Evolutionary conservation across 345 rosid species (phyloP), one percentile per base, ranked within the genome.

Genomic region (Brassica juncea): DNA sequence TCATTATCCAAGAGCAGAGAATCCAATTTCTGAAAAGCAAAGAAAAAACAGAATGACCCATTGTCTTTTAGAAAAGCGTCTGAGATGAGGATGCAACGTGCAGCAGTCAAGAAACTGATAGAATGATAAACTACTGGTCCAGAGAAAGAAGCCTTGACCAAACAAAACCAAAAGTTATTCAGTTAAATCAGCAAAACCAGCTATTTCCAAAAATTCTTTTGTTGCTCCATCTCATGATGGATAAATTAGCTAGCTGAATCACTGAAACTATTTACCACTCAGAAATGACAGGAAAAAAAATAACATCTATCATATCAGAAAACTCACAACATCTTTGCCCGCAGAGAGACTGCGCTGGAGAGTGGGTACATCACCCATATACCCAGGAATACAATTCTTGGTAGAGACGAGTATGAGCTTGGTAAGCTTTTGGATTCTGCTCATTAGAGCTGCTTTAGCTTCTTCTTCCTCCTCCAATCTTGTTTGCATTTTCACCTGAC

Each of bases 391-490:
- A 6, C 93, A 74, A 84, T 90, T 91, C 84, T 89, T 96, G 63
- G 99, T 87, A 74, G 99, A 96, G 80, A 96, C 97, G 76, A 96
- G 99, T 82, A 96, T 96, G 32, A 96, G 98, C 86, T 96, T 96
- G 54, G 99, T 96, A 68, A 96, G 85, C 87, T 92, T 90, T 82
- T 96, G 99, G 71, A 96, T 96, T 84, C 99, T 90, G 84, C 98
- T 96, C 98, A 96, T 92, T 39, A 96, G 88, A 81, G 99, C 99
- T 79, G 95, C 98, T 85, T 96, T 96, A 72, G 98, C 99, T 85
- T 96, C 99, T 84, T 96, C 99, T 86, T 96, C 99, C 81, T 96
- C 99, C 87, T 96, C 98, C 84, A 96, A 84, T 83, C 99, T 91
- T 49, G 99, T 89, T 71, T 93, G 99, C 99, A 96, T 92, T 89